Conservation (phyloP, 192 early-diverging fungal genomes). For the Podila clonocystis region DNA sequence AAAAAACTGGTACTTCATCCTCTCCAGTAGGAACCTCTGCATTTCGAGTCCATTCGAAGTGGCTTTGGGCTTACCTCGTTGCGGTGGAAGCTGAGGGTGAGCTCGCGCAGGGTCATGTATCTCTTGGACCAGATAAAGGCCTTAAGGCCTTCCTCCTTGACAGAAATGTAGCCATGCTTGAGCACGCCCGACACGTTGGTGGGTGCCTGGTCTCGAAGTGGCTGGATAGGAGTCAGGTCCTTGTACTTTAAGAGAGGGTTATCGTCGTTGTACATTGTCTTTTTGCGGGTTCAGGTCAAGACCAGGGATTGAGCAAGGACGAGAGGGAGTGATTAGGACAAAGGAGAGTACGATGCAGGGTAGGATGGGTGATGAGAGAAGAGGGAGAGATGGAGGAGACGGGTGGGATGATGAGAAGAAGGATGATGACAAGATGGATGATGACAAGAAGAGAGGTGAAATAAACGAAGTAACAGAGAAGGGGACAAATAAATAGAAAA, state of each 20-base stretch:
- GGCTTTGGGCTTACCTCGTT: constrained; percentile 80
- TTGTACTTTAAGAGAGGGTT: constrained; percentile 49
- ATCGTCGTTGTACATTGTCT: constrained; percentile 34
- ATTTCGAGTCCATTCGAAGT: not conserved
- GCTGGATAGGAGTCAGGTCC: constrained; percentile 42
- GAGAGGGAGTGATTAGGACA: not conserved
- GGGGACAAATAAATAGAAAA: constrained; percentile 5
- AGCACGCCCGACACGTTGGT: constrained; percentile 57
- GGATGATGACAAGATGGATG: no score
- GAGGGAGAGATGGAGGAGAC: not conserved
- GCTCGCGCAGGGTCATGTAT: constrained; percentile 88
- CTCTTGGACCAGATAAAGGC: constrained; percentile 97
- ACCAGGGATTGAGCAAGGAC: not conserved
- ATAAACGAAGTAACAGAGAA: not conserved
- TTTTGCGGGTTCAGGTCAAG: not conserved
- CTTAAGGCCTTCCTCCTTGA: constrained; percentile 92
- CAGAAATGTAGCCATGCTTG: constrained; percentile 86
- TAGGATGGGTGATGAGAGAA: not conserved
- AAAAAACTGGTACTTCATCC: not conserved
- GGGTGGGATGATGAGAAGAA: not conserved
- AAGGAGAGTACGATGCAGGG: not conserved
- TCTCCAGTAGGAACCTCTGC: not conserved
- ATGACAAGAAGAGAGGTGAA: not conserved
- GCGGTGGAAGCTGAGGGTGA: constrained; percentile 91
- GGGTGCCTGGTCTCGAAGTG: constrained; percentile 29